Base-by-base conservation (phyloP, 2,329 filamentous ascomycete species). In the Xylaria sp. region DNA sequence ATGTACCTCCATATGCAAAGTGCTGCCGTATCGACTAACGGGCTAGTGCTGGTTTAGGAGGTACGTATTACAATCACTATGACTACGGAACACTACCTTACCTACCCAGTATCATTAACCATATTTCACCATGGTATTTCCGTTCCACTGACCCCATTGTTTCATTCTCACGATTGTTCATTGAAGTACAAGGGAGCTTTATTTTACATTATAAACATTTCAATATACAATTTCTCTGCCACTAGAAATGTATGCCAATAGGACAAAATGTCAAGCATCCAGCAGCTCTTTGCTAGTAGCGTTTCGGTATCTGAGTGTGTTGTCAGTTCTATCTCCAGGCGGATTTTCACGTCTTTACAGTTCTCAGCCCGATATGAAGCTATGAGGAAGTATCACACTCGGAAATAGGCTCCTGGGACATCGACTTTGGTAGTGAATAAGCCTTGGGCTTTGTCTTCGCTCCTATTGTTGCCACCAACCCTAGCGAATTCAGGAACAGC, bases 401-500 rank as follows among this genome's bases (percentile, higher is more conserved):
- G 63, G 15, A 77, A 61, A 31, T 63, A 68, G 27, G 75, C 69
- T 42, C 70, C 45, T n/a, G 76, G 76, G 6, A 73, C 67, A 51
- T 77, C 69, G 13, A 78, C 57, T 50, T 77, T 78, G 6, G 75
- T 77, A 10, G 69, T 73, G 38, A 74, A 75, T 29, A 65, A 22
- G 25, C 15, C n/a, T 44, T 61, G 66, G 9, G 57, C 15, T 53
- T 62, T 27, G 36, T 55, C 38, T 10, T 31, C 20, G 20, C 58
- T 33, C 42, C 39, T 36, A 25, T 56, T 59, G 22, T 42, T 42
- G 25, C n/a, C 25, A 29, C 42, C 39, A 27, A 47, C 47, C 29
- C 45, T 60, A 31, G 39, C 20, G 20, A 58, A 50, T 42, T 68
- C 63, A 22, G 68, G 42, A 29, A 63, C 60, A 20, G 59, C 65